Base-by-base conservation (phyloP, 805 yeast genomes). In the Candida yuanshanica region DNA sequence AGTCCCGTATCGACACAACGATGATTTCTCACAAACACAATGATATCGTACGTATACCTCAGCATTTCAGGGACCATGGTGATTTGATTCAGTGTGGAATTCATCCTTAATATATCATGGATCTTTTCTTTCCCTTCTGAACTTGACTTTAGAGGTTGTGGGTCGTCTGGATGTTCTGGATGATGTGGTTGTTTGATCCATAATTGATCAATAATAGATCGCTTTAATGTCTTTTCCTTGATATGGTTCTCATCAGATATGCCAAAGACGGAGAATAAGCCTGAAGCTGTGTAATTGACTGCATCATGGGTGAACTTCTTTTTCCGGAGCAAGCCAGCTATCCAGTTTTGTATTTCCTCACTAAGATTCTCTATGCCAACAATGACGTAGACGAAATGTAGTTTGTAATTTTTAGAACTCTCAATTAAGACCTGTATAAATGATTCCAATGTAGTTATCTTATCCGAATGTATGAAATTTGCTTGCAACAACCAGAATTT, bases 31-130 rank as follows among this genome's bases (percentile, higher is more conserved):
- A 74, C 50, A 49, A 69, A 74, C 3, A 79, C 63, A 3, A 77
- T 55, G 12, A 81, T 65, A 53, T 80, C 85, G 45, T 77, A 74
- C 45, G 77, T 68, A 48, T 79, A 81, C 5, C 81, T 55, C 34
- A 54, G 54, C 23, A 80, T 60, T 40, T 79, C 83, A 0, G 77
- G 69, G 1, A 69, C 65, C 7, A 79, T 56, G 6, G 41, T 41
- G 16, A 48, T 35, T 1, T 38, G 13, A 10, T 53, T 33, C 9
- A 48, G 20, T 8, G n/a, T 27, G 18, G 16, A 11, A 14, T 18
- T 26, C 27, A n/a, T 21, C n/a, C 20, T 24, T 16, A 17, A n/a
- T 20, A 31, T 31, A 31, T 31, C 14, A n/a, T 17, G 21, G 21
- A 31, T 16, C 17, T 31, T 17, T 5, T 17, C 21, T 5, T 8